Evolutionary conservation across 2,329 filamentous ascomycete genomes (phyloP), one percentile per base, ranked within the genome.

Genomic region (Myriosclerotinia scirpicola): DNA sequence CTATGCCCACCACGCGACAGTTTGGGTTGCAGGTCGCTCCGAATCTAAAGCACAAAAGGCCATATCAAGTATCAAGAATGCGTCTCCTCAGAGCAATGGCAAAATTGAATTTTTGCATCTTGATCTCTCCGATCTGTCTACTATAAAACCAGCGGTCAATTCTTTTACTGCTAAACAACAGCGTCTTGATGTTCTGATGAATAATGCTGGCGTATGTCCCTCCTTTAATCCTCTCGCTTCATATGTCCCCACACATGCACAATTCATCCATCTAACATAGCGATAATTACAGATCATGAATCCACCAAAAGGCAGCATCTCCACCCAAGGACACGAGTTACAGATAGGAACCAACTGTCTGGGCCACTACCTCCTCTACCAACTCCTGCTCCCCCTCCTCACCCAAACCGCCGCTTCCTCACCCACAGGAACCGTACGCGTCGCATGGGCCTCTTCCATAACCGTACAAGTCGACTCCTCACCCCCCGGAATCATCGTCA

Each of bases 321-420:
- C 22, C n/a, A 66, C 56, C 58, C 62, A 77, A 71, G 76, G 76
- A 42, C 70, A 77, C 62, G 78, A 80, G 53, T 72, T 64, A 14
- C 38, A 44, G 17, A n/a, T 46, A 36, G 61, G n/a, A 26, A 54
- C 61, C 11, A 80, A 80, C 58, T 73, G 73, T 48, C 61, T 80
- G 0, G 78, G 75, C 0, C 76, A 75, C 26, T 79, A 75, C 62
- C 71, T 80, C 1, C 74, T 79, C 46, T 77, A 76, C 2, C 73
- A 76, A 52, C 71, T 79, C 2, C 73, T 80, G 0, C 67, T 71
- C 17, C 69, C 70, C 12, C 38, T 69, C n/a, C 65, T 73, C 14
- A 38, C 42, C 1, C 17, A 52, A 20, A 70, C 71, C 2, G 67
- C 67, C 26, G 67, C 66, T 8, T 72, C 71, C 3, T 58, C 65